Evolutionary conservation across 2,329 filamentous ascomycete genomes (phyloP).

Genomic region (Fusarium sp.): DNA sequence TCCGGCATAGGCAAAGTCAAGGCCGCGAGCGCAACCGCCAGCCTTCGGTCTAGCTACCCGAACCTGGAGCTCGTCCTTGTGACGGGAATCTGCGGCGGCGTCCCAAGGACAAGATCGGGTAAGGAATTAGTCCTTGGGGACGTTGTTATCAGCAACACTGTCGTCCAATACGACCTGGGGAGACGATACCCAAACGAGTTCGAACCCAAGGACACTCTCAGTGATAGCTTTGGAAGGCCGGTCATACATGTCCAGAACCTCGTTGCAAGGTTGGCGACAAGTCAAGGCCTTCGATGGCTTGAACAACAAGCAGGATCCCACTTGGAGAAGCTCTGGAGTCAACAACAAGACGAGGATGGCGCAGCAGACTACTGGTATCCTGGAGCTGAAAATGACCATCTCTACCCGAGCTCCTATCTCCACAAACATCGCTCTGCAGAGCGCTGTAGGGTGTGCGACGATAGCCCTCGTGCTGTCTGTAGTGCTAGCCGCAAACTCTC

Average conservation of each 20-base stretch:
- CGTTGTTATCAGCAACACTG: slow-evolving; percentile 46
- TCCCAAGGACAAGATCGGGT: slow-evolving; percentile 37
- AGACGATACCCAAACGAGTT: slow-evolving; percentile 34
- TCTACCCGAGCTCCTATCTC: slow-evolving; percentile 23
- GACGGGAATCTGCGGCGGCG: slow-evolving; percentile 56
- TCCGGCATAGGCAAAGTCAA: slow-evolving; percentile 46
- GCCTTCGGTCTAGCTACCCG: slow-evolving; percentile 49
- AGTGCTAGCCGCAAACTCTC: neutral
- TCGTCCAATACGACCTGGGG: slow-evolving; percentile 47
- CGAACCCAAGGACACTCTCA: slow-evolving; percentile 35
- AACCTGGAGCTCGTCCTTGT: slow-evolving; percentile 51
- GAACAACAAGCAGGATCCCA: neutral
- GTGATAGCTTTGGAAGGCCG: slow-evolving; percentile 36
- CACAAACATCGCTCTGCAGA: slow-evolving; percentile 10
- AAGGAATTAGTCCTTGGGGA: slow-evolving; percentile 47
- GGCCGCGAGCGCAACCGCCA: slow-evolving; percentile 41
- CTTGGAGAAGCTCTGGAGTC: neutral
- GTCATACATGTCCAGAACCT: slow-evolving; percentile 1
- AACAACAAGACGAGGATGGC: neutral
- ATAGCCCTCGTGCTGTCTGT: neutral
- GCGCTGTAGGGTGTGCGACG: neutral
- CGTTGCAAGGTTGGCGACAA: neutral
- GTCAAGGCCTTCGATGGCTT: neutral
- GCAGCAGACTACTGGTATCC: slow-evolving; percentile 39
- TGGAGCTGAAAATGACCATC: slow-evolving; percentile 38